These are phyloP conservation scores for Penicillium palitans DNA, from an alignment of 2,329 filamentous ascomycete species.

Conservation along the genomic window DNA sequence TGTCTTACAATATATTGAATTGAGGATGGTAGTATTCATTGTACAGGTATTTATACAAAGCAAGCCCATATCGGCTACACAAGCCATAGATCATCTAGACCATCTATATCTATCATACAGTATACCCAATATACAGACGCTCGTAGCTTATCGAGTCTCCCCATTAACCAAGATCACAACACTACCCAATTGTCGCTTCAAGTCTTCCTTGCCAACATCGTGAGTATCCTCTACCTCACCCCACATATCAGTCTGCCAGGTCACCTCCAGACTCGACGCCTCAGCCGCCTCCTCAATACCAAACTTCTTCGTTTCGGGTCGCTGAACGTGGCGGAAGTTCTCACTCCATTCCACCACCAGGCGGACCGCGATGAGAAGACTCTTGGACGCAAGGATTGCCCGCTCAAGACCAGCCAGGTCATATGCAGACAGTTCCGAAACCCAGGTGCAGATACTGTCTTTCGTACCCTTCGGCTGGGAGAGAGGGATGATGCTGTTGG, in stretches of 20 bases:
- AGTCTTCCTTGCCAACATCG: constrained; percentile 90
- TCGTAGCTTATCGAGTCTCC: constrained; percentile 30
- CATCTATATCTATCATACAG: constrained; percentile 14
- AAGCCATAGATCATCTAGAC: neutral
- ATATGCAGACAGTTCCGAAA: constrained; percentile 68
- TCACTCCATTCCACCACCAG: constrained; percentile 86
- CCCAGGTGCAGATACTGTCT: constrained; percentile 76
- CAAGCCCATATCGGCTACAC: neutral
- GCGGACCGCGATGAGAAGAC: constrained; percentile 72
- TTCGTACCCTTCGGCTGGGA: constrained; percentile 72
- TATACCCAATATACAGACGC: constrained; percentile 1
- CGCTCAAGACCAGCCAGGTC: constrained; percentile 87
- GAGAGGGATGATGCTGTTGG: constrained; percentile 72
- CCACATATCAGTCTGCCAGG: constrained; percentile 88
- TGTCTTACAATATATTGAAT: neutral
- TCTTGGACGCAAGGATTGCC: constrained; percentile 81
- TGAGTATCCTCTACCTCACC: constrained; percentile 98
- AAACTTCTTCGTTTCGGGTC: constrained; percentile 54
- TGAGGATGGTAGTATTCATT: neutral
- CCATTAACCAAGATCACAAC: constrained; percentile 78
- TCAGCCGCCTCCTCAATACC: constrained; percentile 79
- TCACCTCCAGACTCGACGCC: constrained; percentile 78
- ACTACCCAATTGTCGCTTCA: constrained; percentile 83
- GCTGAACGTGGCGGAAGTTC: constrained; percentile 58
- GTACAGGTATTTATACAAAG: constrained; percentile 7